phyloP scores from a whole-genome alignment of 2,329 filamentous ascomycete genomes.

The Fusarium torulosum region DNA sequence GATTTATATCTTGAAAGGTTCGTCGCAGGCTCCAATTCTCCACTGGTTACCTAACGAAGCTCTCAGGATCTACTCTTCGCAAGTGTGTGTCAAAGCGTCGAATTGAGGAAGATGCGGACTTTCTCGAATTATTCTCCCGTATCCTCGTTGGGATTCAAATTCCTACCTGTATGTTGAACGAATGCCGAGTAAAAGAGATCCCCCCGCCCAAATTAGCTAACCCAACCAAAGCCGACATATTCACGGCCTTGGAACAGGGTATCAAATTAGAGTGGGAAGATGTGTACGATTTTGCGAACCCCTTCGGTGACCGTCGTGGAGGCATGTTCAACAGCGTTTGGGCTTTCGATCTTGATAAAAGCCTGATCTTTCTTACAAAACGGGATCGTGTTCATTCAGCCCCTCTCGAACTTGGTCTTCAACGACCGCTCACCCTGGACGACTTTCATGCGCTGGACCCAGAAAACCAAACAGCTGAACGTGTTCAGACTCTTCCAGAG shows the following conservation, averaged over 20 bases:
- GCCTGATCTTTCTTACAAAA: neutral
- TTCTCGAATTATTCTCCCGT: neutral
- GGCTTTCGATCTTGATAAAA: slow-evolving; percentile 7
- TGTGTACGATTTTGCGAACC: neutral
- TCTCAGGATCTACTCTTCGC: rapidly evolving
- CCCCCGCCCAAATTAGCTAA: neutral
- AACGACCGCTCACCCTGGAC: slow-evolving; percentile 26
- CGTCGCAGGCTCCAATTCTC: no score
- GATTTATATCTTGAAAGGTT: neutral
- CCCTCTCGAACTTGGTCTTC: slow-evolving; percentile 18
- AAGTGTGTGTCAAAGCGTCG: neutral
- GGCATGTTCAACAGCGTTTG: slow-evolving; percentile 1
- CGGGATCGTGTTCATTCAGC: neutral
- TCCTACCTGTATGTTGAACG: neutral
- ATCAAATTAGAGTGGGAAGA: neutral
- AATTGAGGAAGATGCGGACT: neutral
- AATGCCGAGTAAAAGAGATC: neutral
- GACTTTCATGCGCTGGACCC: slow-evolving; percentile 23
- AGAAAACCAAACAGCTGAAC: neutral
- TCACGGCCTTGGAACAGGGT: neutral
- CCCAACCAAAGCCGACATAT: neutral
- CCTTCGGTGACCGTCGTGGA: neutral
- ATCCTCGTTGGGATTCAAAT: neutral
- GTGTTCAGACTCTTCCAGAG: slow-evolving; percentile 5
- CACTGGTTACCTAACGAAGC: neutral